Evolutionary conservation across 352 stramenopile genomes (phyloP).

Genomic region (Phytophthora citricola): DNA sequence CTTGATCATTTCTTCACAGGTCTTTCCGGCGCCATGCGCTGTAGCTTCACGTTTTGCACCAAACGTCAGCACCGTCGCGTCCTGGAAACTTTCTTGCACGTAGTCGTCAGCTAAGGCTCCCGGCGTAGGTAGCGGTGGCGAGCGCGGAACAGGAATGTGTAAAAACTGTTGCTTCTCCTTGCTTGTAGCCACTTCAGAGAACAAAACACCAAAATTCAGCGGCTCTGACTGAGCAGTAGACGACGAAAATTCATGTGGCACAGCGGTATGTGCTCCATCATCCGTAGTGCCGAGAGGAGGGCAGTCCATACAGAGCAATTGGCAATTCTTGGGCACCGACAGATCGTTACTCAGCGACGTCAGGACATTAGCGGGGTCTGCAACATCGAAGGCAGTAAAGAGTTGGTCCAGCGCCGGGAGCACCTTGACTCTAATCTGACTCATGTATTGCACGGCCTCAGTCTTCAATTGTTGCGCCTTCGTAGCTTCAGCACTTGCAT

Average conservation of each 20-base stretch:
- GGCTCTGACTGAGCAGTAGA: slow-evolving; percentile 25
- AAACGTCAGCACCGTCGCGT: slow-evolving; percentile 73
- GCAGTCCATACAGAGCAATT: slow-evolving; percentile 70
- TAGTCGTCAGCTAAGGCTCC: slow-evolving; percentile 16
- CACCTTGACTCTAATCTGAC: slow-evolving; percentile 46
- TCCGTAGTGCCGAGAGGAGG: slow-evolving; percentile 31
- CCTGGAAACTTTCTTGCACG: slow-evolving; percentile 57
- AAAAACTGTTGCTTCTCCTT: slow-evolving; percentile 44
- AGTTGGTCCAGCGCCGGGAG: slow-evolving; percentile 49
- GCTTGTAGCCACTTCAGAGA: slow-evolving; percentile 43
- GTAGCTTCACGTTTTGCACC: slow-evolving; percentile 64
- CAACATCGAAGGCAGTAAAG: slow-evolving; percentile 47
- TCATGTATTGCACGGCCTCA: slow-evolving; percentile 44
- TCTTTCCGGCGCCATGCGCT: slow-evolving; percentile 75
- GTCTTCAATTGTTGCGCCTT: slow-evolving; percentile 17
- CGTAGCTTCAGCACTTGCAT: slow-evolving; percentile 13
- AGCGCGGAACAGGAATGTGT: slow-evolving; percentile 63
- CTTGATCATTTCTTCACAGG: slow-evolving; percentile 76
- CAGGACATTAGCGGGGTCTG: slow-evolving; percentile 36
- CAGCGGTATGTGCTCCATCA: not conserved
- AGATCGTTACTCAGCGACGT: slow-evolving; percentile 36
- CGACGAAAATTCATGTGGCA: slow-evolving; percentile 20
- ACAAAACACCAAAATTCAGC: slow-evolving; percentile 72
- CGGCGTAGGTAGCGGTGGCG: slow-evolving; percentile 28
- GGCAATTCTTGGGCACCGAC: slow-evolving; percentile 33